phyloP scores from a whole-genome alignment of 805 yeast species.

The Barnettozyma siamensis region DNA sequence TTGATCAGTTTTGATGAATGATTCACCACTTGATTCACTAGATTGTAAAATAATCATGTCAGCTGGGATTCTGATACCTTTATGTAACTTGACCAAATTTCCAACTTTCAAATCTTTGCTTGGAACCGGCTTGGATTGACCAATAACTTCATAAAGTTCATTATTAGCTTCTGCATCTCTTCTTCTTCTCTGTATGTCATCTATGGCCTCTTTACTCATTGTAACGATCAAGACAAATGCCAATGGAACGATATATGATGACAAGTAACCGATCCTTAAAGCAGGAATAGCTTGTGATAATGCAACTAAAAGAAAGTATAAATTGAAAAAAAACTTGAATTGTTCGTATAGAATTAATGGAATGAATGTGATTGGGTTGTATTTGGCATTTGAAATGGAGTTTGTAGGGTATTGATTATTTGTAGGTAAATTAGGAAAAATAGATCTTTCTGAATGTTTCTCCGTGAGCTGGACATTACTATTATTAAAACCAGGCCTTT shows the following conservation, averaged over 20 bases:
- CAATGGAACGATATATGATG: conserved; percentile 89
- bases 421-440: conserved; percentile 39
- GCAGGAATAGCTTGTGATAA: conserved; percentile 88
- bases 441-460: conserved; percentile 33
- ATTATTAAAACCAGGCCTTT: conserved; percentile 1
- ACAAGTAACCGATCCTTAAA: conserved; percentile 85
- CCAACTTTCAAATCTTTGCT: conserved; percentile 76
- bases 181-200: conserved; percentile 84
- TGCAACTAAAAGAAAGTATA: conserved; percentile 89
- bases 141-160: conserved; percentile 71
- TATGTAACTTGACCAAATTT: conserved; percentile 71
- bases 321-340: conserved; percentile 92
- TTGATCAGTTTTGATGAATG: conserved; percentile 94
- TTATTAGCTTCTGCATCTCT: conserved; percentile 86
- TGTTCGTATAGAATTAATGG: conserved; percentile 92
- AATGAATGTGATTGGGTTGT: conserved; percentile 78
- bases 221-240: conserved; percentile 91
- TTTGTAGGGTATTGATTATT: conserved; percentile 50
- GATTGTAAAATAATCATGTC: conserved; percentile 84
- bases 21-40: conserved; percentile 76
- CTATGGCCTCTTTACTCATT: conserved; percentile 93
- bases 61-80: conserved; percentile 88
- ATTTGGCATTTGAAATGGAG: conserved; percentile 90
- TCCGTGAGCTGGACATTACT: conserved; percentile 24
- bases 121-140: conserved; percentile 37